Base-by-base conservation (phyloP, 768 basidiomycete species). In the Tulasnella sp. region DNA sequence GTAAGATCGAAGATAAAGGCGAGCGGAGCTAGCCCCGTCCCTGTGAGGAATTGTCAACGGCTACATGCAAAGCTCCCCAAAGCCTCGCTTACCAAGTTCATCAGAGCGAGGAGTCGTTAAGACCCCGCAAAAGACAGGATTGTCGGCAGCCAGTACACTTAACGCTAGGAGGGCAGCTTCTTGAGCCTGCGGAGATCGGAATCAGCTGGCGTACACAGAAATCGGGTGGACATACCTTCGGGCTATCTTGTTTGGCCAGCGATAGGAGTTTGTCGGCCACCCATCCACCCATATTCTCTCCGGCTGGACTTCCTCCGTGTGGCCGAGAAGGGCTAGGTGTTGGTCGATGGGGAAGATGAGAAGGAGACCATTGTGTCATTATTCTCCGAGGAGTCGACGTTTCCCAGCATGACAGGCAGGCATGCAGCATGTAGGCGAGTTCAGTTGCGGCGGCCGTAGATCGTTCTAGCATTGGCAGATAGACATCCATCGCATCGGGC, bases 71-170 rank as follows among this genome's bases (percentile, higher is more conserved):
- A 31, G 27, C n/a, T 68, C 62, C 16, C 34, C 2, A 68, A 5
- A 34, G n/a, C 21, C n/a, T 68, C 24, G 1, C 62, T 68, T 31
- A 68, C 62, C 62, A 68, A 2, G 12, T 12, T 34, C 62, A 31
- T 68, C 12, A 6, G 27, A 12, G 2, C 62, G 62, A 18, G 62
- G 14, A 34, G 62, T 34, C n/a, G 62, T 68, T n/a, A 68, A 31
- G 34, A 31, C 5, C n/a, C 34, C 62, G 62, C 62, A 40, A 12
- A 81, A 27, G 44, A 10, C 62, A 0, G 87, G 82, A 76, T 91
- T 93, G 77, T 94, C 93, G 81, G 89, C 90, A 10, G 89, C 88
- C 12, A 95, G 85, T 0, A 92, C 88, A 2, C 91, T 92, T 36
- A 95, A 85, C 0, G 92, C 94, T 40, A 84, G 86, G 4, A 94